Evolutionary conservation across 108 stramenopile genomes (phyloP).

Genomic region (Nannochloropsis gaditana): DNA sequence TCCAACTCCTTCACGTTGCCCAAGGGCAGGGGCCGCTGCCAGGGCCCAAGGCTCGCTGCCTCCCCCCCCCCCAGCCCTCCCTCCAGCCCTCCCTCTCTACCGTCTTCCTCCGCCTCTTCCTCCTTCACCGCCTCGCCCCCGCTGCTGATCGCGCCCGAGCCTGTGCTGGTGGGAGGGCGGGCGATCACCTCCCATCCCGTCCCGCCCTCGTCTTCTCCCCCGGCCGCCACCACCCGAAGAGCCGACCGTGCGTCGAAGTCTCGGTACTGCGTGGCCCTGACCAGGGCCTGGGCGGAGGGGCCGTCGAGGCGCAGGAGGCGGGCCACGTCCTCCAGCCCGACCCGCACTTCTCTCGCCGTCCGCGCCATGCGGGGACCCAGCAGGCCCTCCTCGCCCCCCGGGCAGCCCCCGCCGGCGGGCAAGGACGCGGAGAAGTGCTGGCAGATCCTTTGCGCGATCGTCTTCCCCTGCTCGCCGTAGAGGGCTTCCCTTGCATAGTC

Average conservation of each 20-base stretch:
- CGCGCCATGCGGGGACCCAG: not conserved
- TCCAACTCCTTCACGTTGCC: conserved; percentile 3
- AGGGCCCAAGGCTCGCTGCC: not conserved
- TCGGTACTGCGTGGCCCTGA: not conserved
- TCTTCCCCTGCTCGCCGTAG: not conserved
- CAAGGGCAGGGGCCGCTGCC: not conserved
- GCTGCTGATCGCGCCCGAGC: not conserved
- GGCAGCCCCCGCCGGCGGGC: not conserved
- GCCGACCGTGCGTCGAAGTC: conserved; percentile 4
- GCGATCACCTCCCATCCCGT: not conserved
- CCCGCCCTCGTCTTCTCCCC: not conserved
- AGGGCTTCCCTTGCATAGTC: not conserved
- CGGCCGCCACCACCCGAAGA: not conserved
- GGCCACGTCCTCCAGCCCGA: not conserved
- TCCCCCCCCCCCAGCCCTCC: not conserved
- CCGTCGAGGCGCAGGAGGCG: not conserved
- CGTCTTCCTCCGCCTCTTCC: not conserved
- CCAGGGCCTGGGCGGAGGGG: not conserved
- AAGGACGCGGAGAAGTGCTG: not conserved
- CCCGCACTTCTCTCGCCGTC: not conserved
- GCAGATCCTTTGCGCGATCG: not conserved
- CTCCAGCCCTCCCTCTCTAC: not conserved
- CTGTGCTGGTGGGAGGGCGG: not conserved
- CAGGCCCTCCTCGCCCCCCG: not conserved
- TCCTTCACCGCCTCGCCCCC: not conserved